Percentiles rank a stretch among this genome's conserved stretches.
Conservation (phyloP, 2,329 filamentous ascomycete species). For the Neurospora sp. region DNA sequence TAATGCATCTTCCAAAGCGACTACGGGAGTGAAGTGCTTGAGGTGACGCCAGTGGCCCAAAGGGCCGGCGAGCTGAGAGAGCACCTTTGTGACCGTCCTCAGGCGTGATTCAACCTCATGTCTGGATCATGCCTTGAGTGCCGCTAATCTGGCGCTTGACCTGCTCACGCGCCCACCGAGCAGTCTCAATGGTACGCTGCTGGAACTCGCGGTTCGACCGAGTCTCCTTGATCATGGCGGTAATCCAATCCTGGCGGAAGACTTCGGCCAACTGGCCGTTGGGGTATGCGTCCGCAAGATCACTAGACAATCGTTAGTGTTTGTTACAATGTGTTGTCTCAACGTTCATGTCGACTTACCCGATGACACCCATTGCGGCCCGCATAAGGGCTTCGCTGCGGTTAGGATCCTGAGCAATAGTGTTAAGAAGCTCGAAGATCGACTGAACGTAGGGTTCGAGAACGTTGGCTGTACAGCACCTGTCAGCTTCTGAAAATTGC, state of each 20-base stretch:
- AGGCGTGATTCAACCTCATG: slow-evolving; percentile 25
- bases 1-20: slow-evolving; percentile 6
- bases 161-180: slow-evolving; percentile 93
- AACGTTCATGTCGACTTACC: slow-evolving; percentile 46
- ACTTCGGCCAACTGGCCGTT: slow-evolving; percentile 74
- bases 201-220: slow-evolving; percentile 82
- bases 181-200: slow-evolving; percentile 80
- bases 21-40: slow-evolving; percentile 4
- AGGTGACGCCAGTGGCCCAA: slow-evolving; percentile 7
- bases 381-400: slow-evolving; percentile 86
- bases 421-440: slow-evolving; percentile 79
- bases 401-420: slow-evolving; percentile 72
- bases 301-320: slow-evolving; percentile 47
- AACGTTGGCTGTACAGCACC: slow-evolving; percentile 44
- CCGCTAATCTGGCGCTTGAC: slow-evolving; percentile 80
- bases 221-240: slow-evolving; percentile 81
- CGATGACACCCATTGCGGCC: slow-evolving; percentile 94
- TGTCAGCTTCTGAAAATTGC: slow-evolving; percentile 17
- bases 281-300: slow-evolving; percentile 88
- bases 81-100: slow-evolving; percentile 5
- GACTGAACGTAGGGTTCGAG: slow-evolving; percentile 71
- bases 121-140: slow-evolving; percentile 39
- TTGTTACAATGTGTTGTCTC: background rate
- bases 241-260: slow-evolving; percentile 89
- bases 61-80: slow-evolving; percentile 3